Evolutionary conservation across 1,284 basidiomycete genomes (phyloP).

Genomic region (Apiotrichum laibachii): DNA sequence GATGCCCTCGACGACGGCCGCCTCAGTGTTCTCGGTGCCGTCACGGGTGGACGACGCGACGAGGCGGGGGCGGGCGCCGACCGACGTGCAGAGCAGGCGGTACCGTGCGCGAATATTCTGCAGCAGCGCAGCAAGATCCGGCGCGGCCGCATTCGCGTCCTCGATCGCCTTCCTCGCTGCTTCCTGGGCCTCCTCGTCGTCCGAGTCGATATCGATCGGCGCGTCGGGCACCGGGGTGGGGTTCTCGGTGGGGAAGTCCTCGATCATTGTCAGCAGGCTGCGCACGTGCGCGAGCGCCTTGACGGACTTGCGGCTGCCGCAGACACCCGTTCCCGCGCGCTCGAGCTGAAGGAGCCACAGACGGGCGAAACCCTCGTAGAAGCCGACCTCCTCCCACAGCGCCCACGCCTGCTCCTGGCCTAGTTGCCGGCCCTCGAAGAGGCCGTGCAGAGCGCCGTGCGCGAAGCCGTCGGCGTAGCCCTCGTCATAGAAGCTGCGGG

Average conservation of each 20-base stretch:
- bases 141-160: conserved; percentile 31
- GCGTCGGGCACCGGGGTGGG: conserved; percentile 51
- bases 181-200: background rate
- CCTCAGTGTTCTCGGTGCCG: conserved; percentile 4
- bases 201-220: conserved; percentile 7
- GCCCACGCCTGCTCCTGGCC: conserved; percentile 90
- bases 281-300: conserved; percentile 64
- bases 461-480: conserved; percentile 74
- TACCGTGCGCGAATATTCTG: conserved; percentile 84
- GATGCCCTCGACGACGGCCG: conserved; percentile 36
- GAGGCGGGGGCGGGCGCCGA: conserved; percentile 67
- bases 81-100: conserved; percentile 73
- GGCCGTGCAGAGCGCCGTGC: conserved; percentile 83
- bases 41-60: conserved; percentile 20
- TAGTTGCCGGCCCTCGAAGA: conserved; percentile 86
- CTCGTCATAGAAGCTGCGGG: conserved; percentile 68
- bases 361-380: conserved; percentile 77
- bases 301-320: conserved; percentile 12
- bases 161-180: background rate
- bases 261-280: conserved; percentile 67
- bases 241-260: conserved; percentile 72
- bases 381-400: conserved; percentile 95
- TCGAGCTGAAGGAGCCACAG: conserved; percentile 61
- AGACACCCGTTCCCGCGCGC: conserved; percentile 21
- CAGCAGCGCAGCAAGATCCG: conserved; percentile 66